phyloP scores from a whole-genome alignment of 768 basidiomycete species.

The Xerocomellus dryophilus region DNA sequence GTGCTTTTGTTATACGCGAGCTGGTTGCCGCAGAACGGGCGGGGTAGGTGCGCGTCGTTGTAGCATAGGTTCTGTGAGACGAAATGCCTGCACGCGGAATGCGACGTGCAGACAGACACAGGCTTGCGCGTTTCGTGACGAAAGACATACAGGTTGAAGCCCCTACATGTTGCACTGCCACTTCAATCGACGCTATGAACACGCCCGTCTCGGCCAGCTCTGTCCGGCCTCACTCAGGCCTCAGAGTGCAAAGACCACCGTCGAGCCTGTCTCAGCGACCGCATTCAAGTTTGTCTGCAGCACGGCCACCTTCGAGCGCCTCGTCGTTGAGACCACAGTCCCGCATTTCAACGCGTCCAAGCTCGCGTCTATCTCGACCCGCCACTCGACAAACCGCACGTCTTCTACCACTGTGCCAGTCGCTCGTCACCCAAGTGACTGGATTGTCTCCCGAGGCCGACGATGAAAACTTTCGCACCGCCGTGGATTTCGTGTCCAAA shows the following conservation, averaged over 20 bases:
- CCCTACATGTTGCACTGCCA: constrained; percentile 9
- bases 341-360: constrained; percentile 36
- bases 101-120: constrained; percentile 8
- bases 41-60: constrained; percentile 25
- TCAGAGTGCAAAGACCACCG: constrained; percentile 26
- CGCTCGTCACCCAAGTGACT: constrained; percentile 53
- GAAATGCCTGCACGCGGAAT: not conserved
- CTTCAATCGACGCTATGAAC: constrained; percentile 14
- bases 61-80: constrained; percentile 17
- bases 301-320: constrained; percentile 43
- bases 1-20: constrained; percentile 26
- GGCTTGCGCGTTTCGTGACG: constrained; percentile 10
- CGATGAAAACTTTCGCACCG: constrained; percentile 44
- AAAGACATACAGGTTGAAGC: constrained; percentile 17
- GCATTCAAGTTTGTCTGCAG: constrained; percentile 46
- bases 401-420: constrained; percentile 51
- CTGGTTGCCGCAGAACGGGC: constrained; percentile 22
- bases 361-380: constrained; percentile 49
- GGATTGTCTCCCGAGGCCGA: constrained; percentile 45
- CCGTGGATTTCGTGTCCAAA: constrained; percentile 57
- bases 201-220: constrained; percentile 17
- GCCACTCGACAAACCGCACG: constrained; percentile 49
- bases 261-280: constrained; percentile 42
- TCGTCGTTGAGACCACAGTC: constrained; percentile 36
- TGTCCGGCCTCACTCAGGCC: constrained; percentile 22